Evolutionary conservation across 2,329 filamentous ascomycete species (phyloP), one percentile per base, ranked within the genome.

Genomic region (Xylaria multiplex): DNA sequence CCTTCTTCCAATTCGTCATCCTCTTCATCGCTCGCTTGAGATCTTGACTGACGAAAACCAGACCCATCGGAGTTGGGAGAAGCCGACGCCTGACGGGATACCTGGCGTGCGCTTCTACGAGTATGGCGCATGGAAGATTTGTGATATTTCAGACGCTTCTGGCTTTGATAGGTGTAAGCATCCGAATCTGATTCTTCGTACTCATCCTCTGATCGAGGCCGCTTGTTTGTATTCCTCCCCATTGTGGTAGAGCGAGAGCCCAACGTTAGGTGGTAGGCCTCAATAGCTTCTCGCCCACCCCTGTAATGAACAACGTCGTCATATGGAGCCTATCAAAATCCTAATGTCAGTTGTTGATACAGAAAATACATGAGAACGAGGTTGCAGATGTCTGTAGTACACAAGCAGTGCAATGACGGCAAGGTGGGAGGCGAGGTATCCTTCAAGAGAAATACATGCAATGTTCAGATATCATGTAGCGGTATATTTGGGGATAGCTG

Each of bases 231-330:
- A 22, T 50, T 59, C 11, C 16, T 56, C 14, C 37, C 50, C 45
- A 64, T 62, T 8, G 35, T 48, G n/a, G 62, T 57, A 6, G 66
- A 62, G 2, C 67, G 59, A 11, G 57, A 40, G 46, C 57, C 48
- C n/a, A 67, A 67, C 43, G 56, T 50, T 59, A 61, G 71, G 48
- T 68, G 67, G 57, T 71, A 77, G 37, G 63, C 55, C 5, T 71
- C 49, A 6, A 74, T 24, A 35, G 75, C 74, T 11, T 59, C 55
- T 48, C 42, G 61, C 0, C 75, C 75, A 46, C 74, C 72, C 35
- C 69, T 69, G 40, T 74, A 65, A 37, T 69, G 57, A 8, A 73
- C 65, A 6, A 76, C 9, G 37, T 78, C 71, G 56, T 77, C 73
- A 59, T 75, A 75, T 3, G 73, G 59, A 40, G 76, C 66, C 77